Percentiles rank a stretch among this genome's conserved stretches.
These are phyloP conservation scores for Syncephalis plumigaleata DNA, from an alignment of 371 early-diverging fungal species.

Conservation along the genomic window DNA sequence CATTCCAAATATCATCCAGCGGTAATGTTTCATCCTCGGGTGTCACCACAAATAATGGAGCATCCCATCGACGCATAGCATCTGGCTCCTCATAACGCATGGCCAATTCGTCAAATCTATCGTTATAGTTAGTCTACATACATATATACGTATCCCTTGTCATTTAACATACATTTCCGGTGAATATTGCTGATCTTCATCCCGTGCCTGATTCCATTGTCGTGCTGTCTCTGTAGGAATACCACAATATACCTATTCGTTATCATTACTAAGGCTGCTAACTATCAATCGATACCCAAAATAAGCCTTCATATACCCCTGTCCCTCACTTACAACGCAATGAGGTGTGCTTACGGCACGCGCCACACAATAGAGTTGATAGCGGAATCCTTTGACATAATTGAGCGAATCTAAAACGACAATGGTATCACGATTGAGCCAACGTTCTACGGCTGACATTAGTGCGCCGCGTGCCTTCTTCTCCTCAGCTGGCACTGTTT, in stretches of 20 bases:
- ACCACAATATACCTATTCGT: constrained; percentile 43
- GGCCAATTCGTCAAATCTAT: constrained; percentile 64
- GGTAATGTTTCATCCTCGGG: constrained; percentile 46
- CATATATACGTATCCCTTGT: neutral
- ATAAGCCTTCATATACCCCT: neutral
- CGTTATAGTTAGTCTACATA: constrained; percentile 1
- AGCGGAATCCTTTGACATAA: constrained; percentile 95
- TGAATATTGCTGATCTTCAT: no score
- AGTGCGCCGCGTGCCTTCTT: constrained; percentile 82
- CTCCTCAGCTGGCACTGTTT: constrained; percentile 44
- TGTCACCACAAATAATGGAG: constrained; percentile 75
- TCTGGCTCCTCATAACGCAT: constrained; percentile 93
- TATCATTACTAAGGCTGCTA: neutral
- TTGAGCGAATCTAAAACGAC: constrained; percentile 88
- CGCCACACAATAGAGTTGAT: constrained; percentile 87
- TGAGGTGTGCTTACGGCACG: constrained; percentile 77
- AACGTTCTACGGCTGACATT: constrained; percentile 79
- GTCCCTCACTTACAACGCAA: constrained; percentile 40
- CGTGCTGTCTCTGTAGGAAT: constrained; percentile 38
- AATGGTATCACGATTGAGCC: constrained; percentile 56
- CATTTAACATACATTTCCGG: constrained; percentile 29
- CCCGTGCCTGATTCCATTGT: constrained; percentile 36
- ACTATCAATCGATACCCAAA: neutral
- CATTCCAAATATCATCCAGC: constrained; percentile 51
- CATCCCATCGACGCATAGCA: constrained; percentile 81